Evolutionary conservation across 306 rosid genomes (phyloP), one percentile per base, ranked within the genome.

Genomic region (Lathyrus tuberosus): DNA sequence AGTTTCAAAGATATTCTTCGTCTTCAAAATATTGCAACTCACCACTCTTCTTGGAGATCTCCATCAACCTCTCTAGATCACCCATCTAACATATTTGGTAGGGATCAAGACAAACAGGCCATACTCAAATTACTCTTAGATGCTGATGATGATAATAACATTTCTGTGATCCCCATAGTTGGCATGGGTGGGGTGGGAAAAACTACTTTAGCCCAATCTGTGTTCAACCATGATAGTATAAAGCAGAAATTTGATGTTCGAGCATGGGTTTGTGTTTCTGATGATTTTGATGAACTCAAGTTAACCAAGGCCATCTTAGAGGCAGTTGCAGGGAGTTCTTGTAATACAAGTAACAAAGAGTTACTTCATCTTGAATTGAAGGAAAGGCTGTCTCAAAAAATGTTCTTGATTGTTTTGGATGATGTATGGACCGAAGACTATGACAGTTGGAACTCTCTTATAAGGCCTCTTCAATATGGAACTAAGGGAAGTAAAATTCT

Each of bases 241-340:
- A 65, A 65, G 8, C 10, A 65, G 0, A 65, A 15, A 5, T 65
- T 26, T 15, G 28, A 65, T 46, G 22, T 67, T 5, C 46, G 11
- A 48, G 60, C 71, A 47, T 67, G 71, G 60, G 71, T 2, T 15
- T 67, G 59, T 67, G 60, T 67, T 10, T 48, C 60, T 10, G 57
- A 46, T 3, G 3, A 15, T 14, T 65, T 65, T 4, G 43, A 65
- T 65, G 54, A 14, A 14, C 9, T 67, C 3, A 67, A 67, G 43
- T 18, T 67, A 10, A 48, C 71, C 5, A 30, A 47, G 46, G 24
- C 13, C 0, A 47, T 48, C 6, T 0, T 18, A 1, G 71, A 28
- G 30, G 42, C 26, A 2, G 15, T 66, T n/a, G 10, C 37, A 1
- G 9, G n/a, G 10, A 15, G 16, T 9, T 8, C 6, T 28, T 28